Percentiles rank a stretch among this genome's conserved stretches.
Conservation (phyloP, 2,329 filamentous ascomycete genomes). For the Diaporthe humulicola region DNA sequence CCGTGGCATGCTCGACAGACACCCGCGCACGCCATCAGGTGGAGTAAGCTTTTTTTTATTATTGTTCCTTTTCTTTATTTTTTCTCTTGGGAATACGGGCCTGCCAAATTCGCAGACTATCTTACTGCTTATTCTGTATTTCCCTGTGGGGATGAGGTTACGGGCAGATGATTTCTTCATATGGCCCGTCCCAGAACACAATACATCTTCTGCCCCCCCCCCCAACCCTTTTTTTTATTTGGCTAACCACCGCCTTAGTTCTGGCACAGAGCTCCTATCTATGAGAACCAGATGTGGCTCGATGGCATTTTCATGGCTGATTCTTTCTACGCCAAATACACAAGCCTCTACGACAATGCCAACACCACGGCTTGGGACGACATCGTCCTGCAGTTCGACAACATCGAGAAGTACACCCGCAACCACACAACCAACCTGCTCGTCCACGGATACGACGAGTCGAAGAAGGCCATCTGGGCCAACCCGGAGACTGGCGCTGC, state of each 20-base stretch:
- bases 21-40: conserved; percentile 54
- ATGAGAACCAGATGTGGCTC: conserved; percentile 60
- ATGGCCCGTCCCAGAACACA: no score
- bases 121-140: no score
- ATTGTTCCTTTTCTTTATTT: not conserved
- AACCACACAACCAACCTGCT: conserved; percentile 57
- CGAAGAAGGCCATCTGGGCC: conserved; percentile 64
- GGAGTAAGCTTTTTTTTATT: no score
- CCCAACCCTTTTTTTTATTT: not conserved
- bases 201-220: no score
- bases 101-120: not conserved
- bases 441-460: conserved; percentile 68
- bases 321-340: conserved; percentile 48
- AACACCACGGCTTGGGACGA: conserved; percentile 46
- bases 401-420: conserved; percentile 50
- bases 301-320: conserved; percentile 58
- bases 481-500: conserved; percentile 62
- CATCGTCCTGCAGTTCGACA: conserved; percentile 33
- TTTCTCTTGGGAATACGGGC: no score
- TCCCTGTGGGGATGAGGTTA: not conserved
- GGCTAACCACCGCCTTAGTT: conserved; percentile 44
- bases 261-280: conserved; percentile 56
- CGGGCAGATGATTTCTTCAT: not conserved
- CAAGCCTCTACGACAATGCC: conserved; percentile 42
- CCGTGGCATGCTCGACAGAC: conserved; percentile 53